Evolutionary conservation across 177 flowering plant species (phyloP).

Genomic region (Telopea speciosissima): DNA sequence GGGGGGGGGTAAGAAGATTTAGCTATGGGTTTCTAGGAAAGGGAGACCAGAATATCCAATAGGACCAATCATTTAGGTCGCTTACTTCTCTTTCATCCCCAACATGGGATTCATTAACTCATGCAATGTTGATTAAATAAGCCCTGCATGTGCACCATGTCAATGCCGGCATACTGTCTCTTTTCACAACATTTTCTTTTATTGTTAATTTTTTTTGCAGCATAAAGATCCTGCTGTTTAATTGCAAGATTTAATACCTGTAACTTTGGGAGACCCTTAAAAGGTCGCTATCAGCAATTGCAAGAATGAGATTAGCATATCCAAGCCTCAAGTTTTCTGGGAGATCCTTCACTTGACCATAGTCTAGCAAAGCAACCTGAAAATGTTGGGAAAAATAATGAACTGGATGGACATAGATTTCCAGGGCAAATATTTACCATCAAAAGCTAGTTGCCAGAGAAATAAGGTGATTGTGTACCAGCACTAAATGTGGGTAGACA

Average conservation of each 20-base stretch:
- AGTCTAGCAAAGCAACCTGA: slow-evolving; percentile 94
- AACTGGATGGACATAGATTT: not conserved
- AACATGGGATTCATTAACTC: not conserved
- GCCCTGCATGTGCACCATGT: not conserved
- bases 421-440: not conserved
- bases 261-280: slow-evolving; percentile 55
- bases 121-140: not conserved
- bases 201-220: not conserved
- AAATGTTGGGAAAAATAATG: not conserved
- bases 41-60: not conserved
- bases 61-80: not conserved
- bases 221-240: not conserved
- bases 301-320: slow-evolving; percentile 79
- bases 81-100: not conserved
- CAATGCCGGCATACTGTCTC: too few species aligned
- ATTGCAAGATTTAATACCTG: slow-evolving; percentile 33
- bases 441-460: too few species aligned
- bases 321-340: slow-evolving; percentile 80
- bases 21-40: not conserved
- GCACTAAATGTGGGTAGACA: not conserved
- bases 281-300: slow-evolving; percentile 74
- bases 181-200: not conserved
- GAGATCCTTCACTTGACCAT: slow-evolving; percentile 98
- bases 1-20: too few species aligned
- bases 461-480: too few species aligned